Base-by-base conservation (phyloP, 2,329 filamentous ascomycete species). In the Sporothrix luriei region DNA sequence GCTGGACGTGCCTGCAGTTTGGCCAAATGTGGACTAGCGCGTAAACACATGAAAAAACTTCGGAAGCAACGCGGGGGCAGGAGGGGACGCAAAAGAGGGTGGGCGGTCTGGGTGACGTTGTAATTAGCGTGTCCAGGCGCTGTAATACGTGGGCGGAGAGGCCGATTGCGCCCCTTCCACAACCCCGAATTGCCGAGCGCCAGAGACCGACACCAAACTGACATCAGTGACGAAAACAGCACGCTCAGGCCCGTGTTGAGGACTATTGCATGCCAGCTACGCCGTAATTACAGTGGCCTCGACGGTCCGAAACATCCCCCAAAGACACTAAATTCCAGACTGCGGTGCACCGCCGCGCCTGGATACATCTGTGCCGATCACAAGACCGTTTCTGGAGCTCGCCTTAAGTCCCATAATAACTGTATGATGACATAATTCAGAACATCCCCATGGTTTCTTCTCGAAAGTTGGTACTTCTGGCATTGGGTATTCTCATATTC, bases 1-100 rank as follows among this genome's bases (percentile, higher is more conserved):
- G 70, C 49, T 67, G 19, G 21, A 26, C 14, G 6, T 11, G 68
- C 68, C 46, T 54, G 9, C 16, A 40, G 19, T 2, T 10, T 16
- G 4, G 24, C 68, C 55, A 3, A 5, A 66, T 66, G 3, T 4
- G 59, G 71, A 4, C 61, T 70, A 71, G 69, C 33, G 57, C 26
- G 9, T 1, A 26, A 16, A 21, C 29, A 54, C 68, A 61, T 69
- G 72, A 72, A 73, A 71, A 71, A 71, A 55, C 68, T 69, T 70
- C 69, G 72, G 72, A 70, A 71, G 59, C 29, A 61, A 26, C 55
- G 43, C 38, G 48, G 64, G 49, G 49, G 9, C 13, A 29, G 16
- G 61, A 49, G n/a, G 46, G 46, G 38, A 11, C 29, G n/a, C 19
- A 43, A 62, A 16, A 19, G 38, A 62, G 40, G 40, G 33, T 55